Base-by-base conservation (phyloP, 768 basidiomycete genomes). In the Mrakia gelida region DNA sequence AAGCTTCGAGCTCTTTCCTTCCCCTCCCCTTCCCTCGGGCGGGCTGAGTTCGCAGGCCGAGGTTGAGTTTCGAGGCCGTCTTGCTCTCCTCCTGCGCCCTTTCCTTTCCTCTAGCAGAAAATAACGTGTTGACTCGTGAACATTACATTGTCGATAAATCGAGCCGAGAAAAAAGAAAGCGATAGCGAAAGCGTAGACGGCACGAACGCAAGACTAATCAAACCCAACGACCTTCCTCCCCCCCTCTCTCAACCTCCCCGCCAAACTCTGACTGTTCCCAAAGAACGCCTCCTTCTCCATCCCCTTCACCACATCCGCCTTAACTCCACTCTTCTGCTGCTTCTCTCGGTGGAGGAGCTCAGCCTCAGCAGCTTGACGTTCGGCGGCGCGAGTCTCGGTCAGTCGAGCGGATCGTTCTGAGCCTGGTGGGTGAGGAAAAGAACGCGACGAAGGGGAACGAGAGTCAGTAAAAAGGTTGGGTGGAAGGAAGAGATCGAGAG, bases 211-310 rank as follows among this genome's bases (percentile, higher is more conserved):
- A n/a, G n/a, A 5, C 61, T 38, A 77, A 32, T 77, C 76, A 13
- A 77, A 59, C 3, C 76, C 76, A 10, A 49, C 76, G 4, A 59
- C 76, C 41, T 68, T 59, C 70, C 59, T 77, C 26, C 76, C 77
- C 1, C 71, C 77, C 49, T 78, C 77, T 52, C 77, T 65, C 63
- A 78, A 56, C 65, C 77, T 52, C 13, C 77, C 73, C 72, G 73
- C 77, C n/a, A 78, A 56, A 49, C 43, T 78, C 52, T 63, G 71
- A 9, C 62, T 62, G 34, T 18, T 41, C 8, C 77, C 77, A 45
- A 78, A 78, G 77, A 73, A 71, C 13, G 63, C 78, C 56, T 79
- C 61, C 32, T 71, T 43, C 74, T 79, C 68, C 75, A 79, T 71
- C 11, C 59, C 71, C 59, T 79, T 79, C 41, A 79, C 78, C 23